phyloP scores from a whole-genome alignment of 208 protist species.

The Naegleria gruberi region DNA sequence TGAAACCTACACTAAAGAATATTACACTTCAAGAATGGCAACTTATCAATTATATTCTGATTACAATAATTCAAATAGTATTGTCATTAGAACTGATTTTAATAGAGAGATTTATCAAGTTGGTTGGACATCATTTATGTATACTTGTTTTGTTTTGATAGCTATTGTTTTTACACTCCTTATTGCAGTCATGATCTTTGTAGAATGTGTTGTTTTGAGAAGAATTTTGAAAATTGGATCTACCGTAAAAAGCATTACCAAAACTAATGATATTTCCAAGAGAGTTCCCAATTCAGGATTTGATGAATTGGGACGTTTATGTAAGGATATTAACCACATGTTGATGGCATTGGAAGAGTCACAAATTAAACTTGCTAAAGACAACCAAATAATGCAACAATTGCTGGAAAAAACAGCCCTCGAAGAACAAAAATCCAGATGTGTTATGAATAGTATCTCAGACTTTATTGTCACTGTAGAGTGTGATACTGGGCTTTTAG shows the following conservation, averaged over 20 bases:
- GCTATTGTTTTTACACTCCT: background rate
- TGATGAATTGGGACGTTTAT: background rate
- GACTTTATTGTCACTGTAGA: background rate
- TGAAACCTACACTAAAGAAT: background rate
- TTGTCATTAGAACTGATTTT: background rate
- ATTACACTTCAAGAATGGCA: background rate
- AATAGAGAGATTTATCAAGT: background rate
- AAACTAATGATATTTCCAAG: background rate
- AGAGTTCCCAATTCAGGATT: background rate
- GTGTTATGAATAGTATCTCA: background rate
- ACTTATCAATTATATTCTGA: background rate
- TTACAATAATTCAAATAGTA: background rate
- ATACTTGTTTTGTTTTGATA: background rate
- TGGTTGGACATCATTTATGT: background rate
- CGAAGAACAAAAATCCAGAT: conserved; percentile 2
- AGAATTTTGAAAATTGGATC: background rate
- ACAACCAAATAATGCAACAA: background rate
- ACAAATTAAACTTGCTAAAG: background rate
- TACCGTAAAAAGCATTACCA: background rate
- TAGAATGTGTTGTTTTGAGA: background rate
- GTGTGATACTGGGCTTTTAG: background rate
- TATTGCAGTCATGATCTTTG: background rate
- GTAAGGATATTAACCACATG: background rate
- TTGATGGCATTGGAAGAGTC: background rate
- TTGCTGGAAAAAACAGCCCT: background rate